phyloP scores from a whole-genome alignment of 192 early-diverging fungal species.

The Umbelopsis vinacea region DNA sequence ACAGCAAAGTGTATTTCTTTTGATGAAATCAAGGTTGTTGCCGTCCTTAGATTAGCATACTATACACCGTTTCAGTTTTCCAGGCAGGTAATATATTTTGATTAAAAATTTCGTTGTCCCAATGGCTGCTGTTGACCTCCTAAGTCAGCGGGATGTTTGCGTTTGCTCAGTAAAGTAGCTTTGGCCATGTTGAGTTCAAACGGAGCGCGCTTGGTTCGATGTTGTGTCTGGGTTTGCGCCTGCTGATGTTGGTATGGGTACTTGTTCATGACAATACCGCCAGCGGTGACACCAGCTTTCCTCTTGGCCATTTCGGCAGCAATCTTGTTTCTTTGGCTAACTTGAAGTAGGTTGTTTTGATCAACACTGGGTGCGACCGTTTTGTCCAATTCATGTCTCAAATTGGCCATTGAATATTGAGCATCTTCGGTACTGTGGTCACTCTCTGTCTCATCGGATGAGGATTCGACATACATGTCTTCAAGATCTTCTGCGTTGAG shows the following conservation, averaged over 20 bases:
- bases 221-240: background rate
- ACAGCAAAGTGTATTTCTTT: background rate
- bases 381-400: conserved; percentile 2
- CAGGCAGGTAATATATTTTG: background rate
- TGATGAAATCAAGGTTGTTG: background rate
- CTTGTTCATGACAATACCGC: background rate
- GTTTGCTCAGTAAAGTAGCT: conserved; percentile 50
- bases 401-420: conserved; percentile 4
- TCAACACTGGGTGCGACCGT: background rate
- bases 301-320: conserved; percentile 1
- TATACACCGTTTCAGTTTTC: too few species aligned
- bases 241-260: background rate
- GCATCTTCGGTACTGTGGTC: background rate
- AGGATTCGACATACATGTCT: background rate
- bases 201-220: conserved; percentile 28
- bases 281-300: background rate
- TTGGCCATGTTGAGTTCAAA: conserved; percentile 50
- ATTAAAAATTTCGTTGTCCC: background rate
- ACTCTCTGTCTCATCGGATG: conserved; percentile 2
- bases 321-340: conserved; percentile 32
- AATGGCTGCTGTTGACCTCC: background rate
- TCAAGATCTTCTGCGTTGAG: background rate
- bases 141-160: conserved; percentile 4
- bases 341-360: conserved; percentile 29
- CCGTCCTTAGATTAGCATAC: background rate